These are phyloP conservation scores for Fusarium luffae DNA, from an alignment of 2,329 filamentous ascomycete species.

Conservation along the genomic window DNA sequence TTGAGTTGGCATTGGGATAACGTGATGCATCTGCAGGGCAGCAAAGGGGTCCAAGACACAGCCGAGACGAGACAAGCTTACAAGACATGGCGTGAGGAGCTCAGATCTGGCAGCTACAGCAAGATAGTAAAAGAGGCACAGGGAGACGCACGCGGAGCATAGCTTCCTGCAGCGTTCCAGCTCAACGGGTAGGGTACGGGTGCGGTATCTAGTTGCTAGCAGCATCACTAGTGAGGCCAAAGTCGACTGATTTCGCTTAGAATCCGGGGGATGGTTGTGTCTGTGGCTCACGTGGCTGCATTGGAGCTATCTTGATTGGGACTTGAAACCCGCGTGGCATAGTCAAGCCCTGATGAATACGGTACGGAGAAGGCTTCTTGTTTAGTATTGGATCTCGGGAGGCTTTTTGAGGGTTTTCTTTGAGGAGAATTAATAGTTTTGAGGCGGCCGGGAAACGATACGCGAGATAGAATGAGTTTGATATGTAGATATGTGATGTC, in stretches of 20 bases:
- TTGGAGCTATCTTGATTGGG: conserved; percentile 29
- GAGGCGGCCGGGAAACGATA: conserved; percentile 10
- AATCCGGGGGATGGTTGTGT: conserved; percentile 6
- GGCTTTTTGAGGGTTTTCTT: conserved; percentile 14
- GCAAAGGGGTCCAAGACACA: conserved; percentile 21
- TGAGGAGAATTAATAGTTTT: neutral
- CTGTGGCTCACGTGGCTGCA: conserved; percentile 30
- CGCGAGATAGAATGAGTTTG: neutral
- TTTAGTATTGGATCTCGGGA: conserved; percentile 16
- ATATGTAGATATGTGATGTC: conserved; percentile 17
- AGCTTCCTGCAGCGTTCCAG: conserved; percentile 29
- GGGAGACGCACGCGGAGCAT: conserved; percentile 11
- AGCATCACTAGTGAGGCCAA: neutral
- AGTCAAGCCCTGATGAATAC: conserved; percentile 1
- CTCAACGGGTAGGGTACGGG: conserved; percentile 9
- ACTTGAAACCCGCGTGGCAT: conserved; percentile 33
- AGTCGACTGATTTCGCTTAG: neutral
- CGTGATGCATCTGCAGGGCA: conserved; percentile 25
- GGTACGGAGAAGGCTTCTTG: conserved; percentile 23
- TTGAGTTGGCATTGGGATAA: conserved; percentile 3
- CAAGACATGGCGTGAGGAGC: neutral
- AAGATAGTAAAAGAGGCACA: neutral
- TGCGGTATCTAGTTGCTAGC: neutral
- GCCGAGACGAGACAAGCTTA: conserved; percentile 13
- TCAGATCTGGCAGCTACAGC: neutral